Evolutionary conservation across 176 grass and related monocot species (phyloP), one percentile per base, ranked within the genome.

Genomic region (Oryza longistaminata): DNA sequence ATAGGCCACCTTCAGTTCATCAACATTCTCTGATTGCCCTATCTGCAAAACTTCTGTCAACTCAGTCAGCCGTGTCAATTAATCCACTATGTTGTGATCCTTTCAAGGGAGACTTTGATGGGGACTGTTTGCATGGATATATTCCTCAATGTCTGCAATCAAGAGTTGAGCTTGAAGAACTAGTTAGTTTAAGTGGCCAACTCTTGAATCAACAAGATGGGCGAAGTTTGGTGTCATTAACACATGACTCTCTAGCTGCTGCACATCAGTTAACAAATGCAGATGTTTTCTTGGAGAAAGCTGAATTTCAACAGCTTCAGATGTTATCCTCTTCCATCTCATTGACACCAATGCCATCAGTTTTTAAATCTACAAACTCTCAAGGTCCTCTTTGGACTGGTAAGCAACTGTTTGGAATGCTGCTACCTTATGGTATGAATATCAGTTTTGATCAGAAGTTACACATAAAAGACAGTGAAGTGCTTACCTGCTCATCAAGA

Each of bases 41-140:
- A 21, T 92, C 87, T 31, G 75, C 90, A 71, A 92, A 87, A 70
- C 80, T 95, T 79, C 74, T 98, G 26, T 85, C 89, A 61, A 81
- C 81, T 66, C 85, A 88, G 9, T 85, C 74, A 78, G 91, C 87
- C 1, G 76, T 90, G 35, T 93, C 93, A 33, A 98, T 98, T 73
- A 98, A 95, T 46, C 96, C 96, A 12, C 40, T 95, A 35, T 95
- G 93, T 22, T 98, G 96, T 84, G 37, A 77, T 22, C 96, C 96
- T 71, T 82, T 98, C 64, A 44, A 87, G 75, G 96, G 96, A 61
- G 96, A 98, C 86, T 98, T 98, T 69, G 96, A 98, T 86, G 96
- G 96, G 43, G 96, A 98, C n/a, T 95, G 95, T 88, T 83, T 98
- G 49, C 95, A 98, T 85, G 95, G 93, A 43, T 98, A 95, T 88